Evolutionary conservation across 371 early-diverging fungal species (phyloP).

Genomic region (Circinella umbellata): DNA sequence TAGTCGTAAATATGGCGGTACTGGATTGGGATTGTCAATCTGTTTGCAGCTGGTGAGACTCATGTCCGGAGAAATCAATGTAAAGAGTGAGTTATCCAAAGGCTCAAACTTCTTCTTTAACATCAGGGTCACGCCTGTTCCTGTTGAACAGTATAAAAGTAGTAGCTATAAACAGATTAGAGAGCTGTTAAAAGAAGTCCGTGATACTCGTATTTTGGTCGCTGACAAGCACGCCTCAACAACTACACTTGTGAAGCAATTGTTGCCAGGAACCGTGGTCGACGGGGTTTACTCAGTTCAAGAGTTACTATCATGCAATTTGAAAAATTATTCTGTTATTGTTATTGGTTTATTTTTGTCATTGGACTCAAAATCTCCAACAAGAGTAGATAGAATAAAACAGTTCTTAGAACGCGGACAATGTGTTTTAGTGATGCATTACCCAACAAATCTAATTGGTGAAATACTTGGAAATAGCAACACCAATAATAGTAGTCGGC

Average conservation of each 20-base stretch:
- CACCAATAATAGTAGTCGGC: not conserved
- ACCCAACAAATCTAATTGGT: conserved; percentile 31
- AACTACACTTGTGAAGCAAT: conserved; percentile 31
- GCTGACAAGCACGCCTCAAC: conserved; percentile 33
- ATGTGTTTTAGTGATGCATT: conserved; percentile 40
- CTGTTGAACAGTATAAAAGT: conserved; percentile 28
- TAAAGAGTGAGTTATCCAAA: conserved; percentile 53
- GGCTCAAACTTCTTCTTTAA: conserved; percentile 63
- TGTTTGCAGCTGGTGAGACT: conserved; percentile 57
- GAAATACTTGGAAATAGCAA: not conserved
- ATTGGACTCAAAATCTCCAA: conserved; percentile 13
- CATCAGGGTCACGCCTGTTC: conserved; percentile 33
- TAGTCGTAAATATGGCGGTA: conserved; percentile 66
- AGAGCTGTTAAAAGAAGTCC: conserved; percentile 23
- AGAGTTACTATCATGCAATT: conserved; percentile 17
- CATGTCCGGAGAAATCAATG: conserved; percentile 62
- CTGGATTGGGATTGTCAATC: conserved; percentile 66
- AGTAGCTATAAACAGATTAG: conserved; percentile 16
- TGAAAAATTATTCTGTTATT: conserved; percentile 33
- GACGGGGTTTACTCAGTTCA: conserved; percentile 30
- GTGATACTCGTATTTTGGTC: conserved; percentile 37
- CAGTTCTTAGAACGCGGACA: conserved; percentile 18
- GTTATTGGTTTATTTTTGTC: conserved; percentile 37
- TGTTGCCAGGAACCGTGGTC: conserved; percentile 29
- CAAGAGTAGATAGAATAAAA: conserved; percentile 30